Evolutionary conservation across 116 monocot genomes (phyloP).

Genomic region (Trichopus zeylanicus): DNA sequence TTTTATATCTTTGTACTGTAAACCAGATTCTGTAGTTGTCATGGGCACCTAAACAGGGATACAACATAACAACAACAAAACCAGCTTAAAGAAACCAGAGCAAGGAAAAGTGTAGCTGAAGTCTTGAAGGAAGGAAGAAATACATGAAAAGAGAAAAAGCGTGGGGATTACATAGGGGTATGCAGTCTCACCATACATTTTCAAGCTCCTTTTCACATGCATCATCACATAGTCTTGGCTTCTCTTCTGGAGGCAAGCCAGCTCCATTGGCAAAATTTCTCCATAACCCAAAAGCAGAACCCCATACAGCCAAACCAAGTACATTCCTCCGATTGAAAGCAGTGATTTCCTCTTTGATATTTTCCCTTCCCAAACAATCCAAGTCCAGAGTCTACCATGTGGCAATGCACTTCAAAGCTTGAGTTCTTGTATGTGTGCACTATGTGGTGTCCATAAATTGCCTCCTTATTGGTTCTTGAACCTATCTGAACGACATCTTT

Average conservation of each 20-base stretch:
- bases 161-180: slow-evolving; percentile 5
- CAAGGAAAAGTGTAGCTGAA: neutral
- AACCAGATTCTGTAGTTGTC: slow-evolving; percentile 85
- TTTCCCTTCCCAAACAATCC: neutral
- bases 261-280: slow-evolving; percentile 29
- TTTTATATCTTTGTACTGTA: slow-evolving; percentile 91
- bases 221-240: slow-evolving; percentile 67
- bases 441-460: neutral
- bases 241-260: slow-evolving; percentile 85
- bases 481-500: slow-evolving; percentile 20
- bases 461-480: slow-evolving; percentile 13
- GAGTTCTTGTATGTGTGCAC: slow-evolving; percentile 3
- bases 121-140: neutral
- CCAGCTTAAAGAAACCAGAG: neutral
- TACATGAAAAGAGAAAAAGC: neutral
- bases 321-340: slow-evolving; percentile 32
- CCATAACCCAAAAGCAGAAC: slow-evolving; percentile 22
- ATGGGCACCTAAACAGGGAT: slow-evolving; percentile 45
- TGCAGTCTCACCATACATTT: slow-evolving; percentile 84
- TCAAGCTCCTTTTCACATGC: slow-evolving; percentile 89
- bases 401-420: slow-evolving; percentile 13
- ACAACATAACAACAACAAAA: neutral
- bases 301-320: slow-evolving; percentile 24
- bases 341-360: slow-evolving; percentile 1
- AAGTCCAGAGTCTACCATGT: neutral